Evolutionary conservation across 2,329 filamentous ascomycete genomes (phyloP).

Genomic region (Neopestalotiopsis clavispora): DNA sequence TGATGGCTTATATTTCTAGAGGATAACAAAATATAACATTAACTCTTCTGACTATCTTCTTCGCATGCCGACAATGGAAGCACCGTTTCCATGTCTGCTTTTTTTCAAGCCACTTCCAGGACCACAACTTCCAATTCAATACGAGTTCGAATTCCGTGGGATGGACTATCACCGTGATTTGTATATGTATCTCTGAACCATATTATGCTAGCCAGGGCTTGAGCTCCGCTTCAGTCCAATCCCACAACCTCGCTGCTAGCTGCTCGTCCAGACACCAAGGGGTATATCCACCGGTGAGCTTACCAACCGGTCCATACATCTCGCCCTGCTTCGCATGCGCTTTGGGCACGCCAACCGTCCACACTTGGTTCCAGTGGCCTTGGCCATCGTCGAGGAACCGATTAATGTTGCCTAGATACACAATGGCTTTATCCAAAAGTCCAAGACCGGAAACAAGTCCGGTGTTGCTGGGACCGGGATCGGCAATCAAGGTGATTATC

Average conservation of each 20-base stretch:
- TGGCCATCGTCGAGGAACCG: constrained; percentile 1
- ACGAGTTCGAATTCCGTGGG: too few species aligned
- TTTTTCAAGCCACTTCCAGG: too few species aligned
- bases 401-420: constrained; percentile 23
- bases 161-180: too few species aligned
- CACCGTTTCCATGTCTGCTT: too few species aligned
- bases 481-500: constrained; percentile 40
- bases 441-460: constrained; percentile 28
- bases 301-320: constrained; percentile 37
- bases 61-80: too few species aligned
- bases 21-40: too few species aligned
- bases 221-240: constrained; percentile 37
- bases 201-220: neutral
- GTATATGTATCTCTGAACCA: neutral
- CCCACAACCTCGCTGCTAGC: constrained; percentile 33
- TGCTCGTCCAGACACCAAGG: constrained; percentile 25
- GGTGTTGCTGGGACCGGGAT: constrained; percentile 47
- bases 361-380: constrained; percentile 33
- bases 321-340: constrained; percentile 32
- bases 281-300: constrained; percentile 24
- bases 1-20: too few species aligned
- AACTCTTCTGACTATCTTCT: too few species aligned
- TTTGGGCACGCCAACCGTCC: constrained; percentile 38
- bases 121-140: too few species aligned
- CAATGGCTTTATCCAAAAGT: constrained; percentile 16